Base-by-base conservation (phyloP, 495 filamentous ascomycete genomes). In the Letharia lupina region DNA sequence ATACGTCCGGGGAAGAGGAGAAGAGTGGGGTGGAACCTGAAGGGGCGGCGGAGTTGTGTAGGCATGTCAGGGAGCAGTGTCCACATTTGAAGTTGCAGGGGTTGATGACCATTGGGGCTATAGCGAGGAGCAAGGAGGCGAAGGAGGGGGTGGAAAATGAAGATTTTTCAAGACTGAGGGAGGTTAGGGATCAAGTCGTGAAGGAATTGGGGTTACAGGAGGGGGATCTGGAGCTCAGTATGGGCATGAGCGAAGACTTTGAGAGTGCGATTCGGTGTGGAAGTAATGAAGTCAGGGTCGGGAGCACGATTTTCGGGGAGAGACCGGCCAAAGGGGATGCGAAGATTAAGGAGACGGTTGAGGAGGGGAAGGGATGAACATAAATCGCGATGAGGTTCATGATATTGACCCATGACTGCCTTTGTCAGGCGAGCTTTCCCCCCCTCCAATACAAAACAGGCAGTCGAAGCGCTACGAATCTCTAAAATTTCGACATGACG, bases 71-170 rank as follows among this genome's bases (percentile, higher is more conserved):
- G 9, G 81, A 87, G 33, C 74, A 82, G 45, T 96, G 93, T 77
- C 86, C 87, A 4, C 81, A 87, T 73, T 76, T 98, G 41, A 77
- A 83, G 52, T 73, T 98, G 28, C 80, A 88, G 63, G 94, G 94
- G 1, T 73, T 98, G 8, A 98, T 98, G 94, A 98, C 94, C 1
- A 98, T 98, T 71, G 94, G 94, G 1, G 91, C 91, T 23, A 94
- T 98, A 72, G 93, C 91, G 60, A 76, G 93, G 64, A 91, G 87
- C 37, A 79, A 83, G 70, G 89, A 81, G 4, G 86, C 84, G 13
- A 87, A 84, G 33, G 70, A 82, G 10, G 93, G 90, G 67, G 84
- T 79, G 28, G 89, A 93, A 77, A 98, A 98, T 77, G 91, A 93
- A 75, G 94, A 98, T 77, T 98, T 98, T 72, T 68, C 85, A 13